Evolutionary conservation across 73 alveolate species (phyloP).

Genomic region (Paramecium bursaria): DNA sequence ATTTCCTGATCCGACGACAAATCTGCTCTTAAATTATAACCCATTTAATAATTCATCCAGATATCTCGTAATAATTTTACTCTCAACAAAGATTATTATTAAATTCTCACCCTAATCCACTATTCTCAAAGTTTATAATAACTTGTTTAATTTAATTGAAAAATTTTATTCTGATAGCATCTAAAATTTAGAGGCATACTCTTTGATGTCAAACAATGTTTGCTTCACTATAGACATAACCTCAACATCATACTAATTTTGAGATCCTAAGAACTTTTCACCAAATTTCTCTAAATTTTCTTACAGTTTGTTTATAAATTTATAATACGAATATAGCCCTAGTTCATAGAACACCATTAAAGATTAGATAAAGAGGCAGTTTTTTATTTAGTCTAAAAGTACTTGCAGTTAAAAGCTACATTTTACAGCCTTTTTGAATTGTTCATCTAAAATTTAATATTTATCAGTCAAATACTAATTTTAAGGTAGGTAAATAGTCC

Average conservation of each 20-base stretch:
- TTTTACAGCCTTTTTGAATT: too few relatives aligned
- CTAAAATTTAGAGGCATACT: too few relatives aligned
- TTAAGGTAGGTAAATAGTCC: too few relatives aligned
- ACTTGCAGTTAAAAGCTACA: too few relatives aligned
- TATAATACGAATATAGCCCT: constrained; percentile 20
- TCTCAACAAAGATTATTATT: constrained; percentile 38
- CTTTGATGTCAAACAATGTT: too few relatives aligned
- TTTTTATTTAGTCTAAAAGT: background rate
- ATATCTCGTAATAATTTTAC: constrained; percentile 55
- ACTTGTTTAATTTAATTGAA: background rate
- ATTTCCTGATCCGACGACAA: constrained; percentile 53
- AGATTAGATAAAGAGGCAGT: background rate
- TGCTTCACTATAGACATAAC: too few relatives aligned
- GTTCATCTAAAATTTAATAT: too few relatives aligned
- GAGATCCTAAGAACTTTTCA: too few relatives aligned
- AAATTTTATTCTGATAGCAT: background rate
- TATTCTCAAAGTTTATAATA: background rate
- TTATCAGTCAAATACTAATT: too few relatives aligned
- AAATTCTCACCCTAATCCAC: background rate
- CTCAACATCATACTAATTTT: too few relatives aligned
- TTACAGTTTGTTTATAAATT: constrained; percentile 2
- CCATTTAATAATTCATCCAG: constrained; percentile 5
- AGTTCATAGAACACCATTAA: constrained; percentile 3
- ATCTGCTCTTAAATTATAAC: background rate
- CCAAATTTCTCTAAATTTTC: constrained; percentile 11